Evolutionary conservation across 148 eudicot species (phyloP), one percentile per base, ranked within the genome.

Genomic region (Euryodendron excelsum): DNA sequence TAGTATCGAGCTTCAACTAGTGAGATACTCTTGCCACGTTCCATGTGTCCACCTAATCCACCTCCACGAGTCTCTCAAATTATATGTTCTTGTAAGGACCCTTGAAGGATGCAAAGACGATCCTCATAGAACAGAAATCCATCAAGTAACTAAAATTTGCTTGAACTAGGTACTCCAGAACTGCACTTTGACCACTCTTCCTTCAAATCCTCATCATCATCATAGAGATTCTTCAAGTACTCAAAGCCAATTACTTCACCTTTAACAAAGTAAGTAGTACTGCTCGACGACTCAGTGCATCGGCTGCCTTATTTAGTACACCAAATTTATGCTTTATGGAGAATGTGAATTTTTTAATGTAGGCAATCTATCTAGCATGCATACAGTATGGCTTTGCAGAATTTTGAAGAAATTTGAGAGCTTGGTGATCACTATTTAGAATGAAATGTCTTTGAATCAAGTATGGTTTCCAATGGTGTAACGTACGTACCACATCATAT

Each of bases 361-460:
- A 80, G 1, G 37, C 53, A 21, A 17, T 36, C 75, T 74, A 74
- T 20, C 27, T 45, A 0, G 74, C 78, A 65, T 74, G n/a, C n/a
- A n/a, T n/a, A n/a, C n/a, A n/a, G n/a, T n/a, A n/a, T n/a, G 56
- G 25, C 0, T 80, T 34, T 1, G 30, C 65, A 37, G 56, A 72
- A 25, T 63, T 33, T n/a, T 73, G 55, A 2, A 78, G 23, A 44
- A 56, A 59, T 11, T 70, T 59, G 0, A 79, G 6, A 14, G 48
- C 61, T 14, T 79, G 27, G 4, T 80, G 82, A 41, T 80, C 56
- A 15, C 74, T 11, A 15, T 74, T 55, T 0, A 74, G 4, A 27
- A 65, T 34, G 17, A 79, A 79, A 47, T 73, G 55, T 1, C 14
- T 8, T 0, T 66, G 47, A 2, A 28, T 23, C 4, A 78, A 4